Percentiles rank a stretch among this genome's conserved stretches.
Conservation (phyloP, 2,329 filamentous ascomycete genomes). For the Pseudogymnoascus sp. region DNA sequence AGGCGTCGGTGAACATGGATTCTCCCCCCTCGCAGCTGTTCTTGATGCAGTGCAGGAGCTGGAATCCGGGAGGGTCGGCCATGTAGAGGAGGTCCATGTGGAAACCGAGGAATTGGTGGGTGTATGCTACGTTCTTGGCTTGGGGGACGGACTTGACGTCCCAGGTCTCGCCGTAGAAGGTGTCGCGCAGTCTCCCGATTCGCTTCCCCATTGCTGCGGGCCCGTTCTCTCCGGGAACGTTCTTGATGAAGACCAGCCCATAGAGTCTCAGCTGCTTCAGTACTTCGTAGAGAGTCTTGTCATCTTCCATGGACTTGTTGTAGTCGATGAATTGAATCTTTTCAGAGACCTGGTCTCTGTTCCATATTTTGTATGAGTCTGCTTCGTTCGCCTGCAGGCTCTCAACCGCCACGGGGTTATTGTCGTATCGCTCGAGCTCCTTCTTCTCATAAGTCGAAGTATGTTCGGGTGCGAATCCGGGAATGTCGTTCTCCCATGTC, state of each 20-base stretch:
- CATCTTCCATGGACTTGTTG: conserved; percentile 58
- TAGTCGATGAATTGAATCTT: conserved; percentile 57
- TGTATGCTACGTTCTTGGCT: conserved; percentile 90
- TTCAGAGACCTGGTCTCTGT: conserved; percentile 35
- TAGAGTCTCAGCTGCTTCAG: conserved; percentile 54
- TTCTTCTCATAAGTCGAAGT: conserved; percentile 17
- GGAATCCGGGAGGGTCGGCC: conserved; percentile 66
- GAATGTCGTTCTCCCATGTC: conserved; percentile 48
- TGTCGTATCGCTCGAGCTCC: conserved; percentile 10
- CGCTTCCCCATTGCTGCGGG: conserved; percentile 61
- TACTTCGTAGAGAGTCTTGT: conserved; percentile 49
- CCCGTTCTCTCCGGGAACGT: conserved; percentile 60
- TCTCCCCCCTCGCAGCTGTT: conserved; percentile 74
- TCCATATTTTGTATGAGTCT: conserved; percentile 31
- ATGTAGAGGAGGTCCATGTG: conserved; percentile 95
- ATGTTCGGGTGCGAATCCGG: conserved; percentile 22
- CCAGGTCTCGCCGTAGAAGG: conserved; percentile 88
- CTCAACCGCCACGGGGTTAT: conserved; percentile 14
- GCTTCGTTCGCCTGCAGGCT: not conserved
- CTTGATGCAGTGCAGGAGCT: conserved; percentile 81
- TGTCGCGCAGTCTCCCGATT: conserved; percentile 73
- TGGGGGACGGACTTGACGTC: conserved; percentile 75
- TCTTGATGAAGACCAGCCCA: conserved; percentile 69
- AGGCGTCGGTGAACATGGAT: conserved; percentile 76
- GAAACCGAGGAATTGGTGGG: conserved; percentile 68